Evolutionary conservation across 805 yeast species (phyloP).

Genomic region (Metschnikowia corniflorae): DNA sequence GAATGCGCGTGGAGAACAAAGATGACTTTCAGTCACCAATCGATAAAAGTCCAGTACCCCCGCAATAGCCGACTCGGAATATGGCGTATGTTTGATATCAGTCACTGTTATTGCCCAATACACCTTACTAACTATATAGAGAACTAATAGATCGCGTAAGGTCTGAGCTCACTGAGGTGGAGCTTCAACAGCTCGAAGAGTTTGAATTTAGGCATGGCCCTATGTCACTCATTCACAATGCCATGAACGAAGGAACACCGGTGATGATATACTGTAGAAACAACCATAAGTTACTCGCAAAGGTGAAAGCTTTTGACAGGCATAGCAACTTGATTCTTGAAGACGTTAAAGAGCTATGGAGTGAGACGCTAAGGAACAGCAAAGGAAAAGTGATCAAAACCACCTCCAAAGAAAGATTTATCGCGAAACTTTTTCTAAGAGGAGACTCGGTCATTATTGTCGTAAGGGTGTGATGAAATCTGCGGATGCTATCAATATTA

Average conservation of each 20-base stretch:
- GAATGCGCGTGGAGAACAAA: too few species aligned
- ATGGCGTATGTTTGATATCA: slow-evolving; percentile 20
- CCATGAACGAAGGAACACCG: slow-evolving; percentile 69
- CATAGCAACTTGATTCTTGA: slow-evolving; percentile 93
- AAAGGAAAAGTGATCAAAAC: slow-evolving; percentile 71
- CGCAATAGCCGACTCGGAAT: too few species aligned
- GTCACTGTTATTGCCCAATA: not conserved
- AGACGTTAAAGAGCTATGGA: slow-evolving; percentile 87
- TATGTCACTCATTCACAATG: slow-evolving; percentile 77
- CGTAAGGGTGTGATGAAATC: slow-evolving; percentile 41
- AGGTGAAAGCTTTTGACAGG: slow-evolving; percentile 92
- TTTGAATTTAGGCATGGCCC: slow-evolving; percentile 91
- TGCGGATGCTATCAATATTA: too few species aligned
- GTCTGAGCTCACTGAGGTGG: slow-evolving; percentile 75
- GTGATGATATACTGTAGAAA: slow-evolving; percentile 88
- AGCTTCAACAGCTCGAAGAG: slow-evolving; percentile 79
- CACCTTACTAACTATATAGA: slow-evolving; percentile 37
- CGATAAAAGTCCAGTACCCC: too few species aligned
- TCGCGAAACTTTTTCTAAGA: slow-evolving; percentile 84
- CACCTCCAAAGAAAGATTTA: slow-evolving; percentile 64
- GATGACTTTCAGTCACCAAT: too few species aligned
- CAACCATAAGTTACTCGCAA: slow-evolving; percentile 85
- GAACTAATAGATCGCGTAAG: slow-evolving; percentile 72
- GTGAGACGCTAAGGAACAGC: slow-evolving; percentile 54
- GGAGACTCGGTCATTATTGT: slow-evolving; percentile 94